Percentiles rank a stretch among this genome's conserved stretches.
These are phyloP conservation scores for Thraustotheca clavata DNA, from an alignment of 352 stramenopile genomes.

Conservation along the genomic window DNA sequence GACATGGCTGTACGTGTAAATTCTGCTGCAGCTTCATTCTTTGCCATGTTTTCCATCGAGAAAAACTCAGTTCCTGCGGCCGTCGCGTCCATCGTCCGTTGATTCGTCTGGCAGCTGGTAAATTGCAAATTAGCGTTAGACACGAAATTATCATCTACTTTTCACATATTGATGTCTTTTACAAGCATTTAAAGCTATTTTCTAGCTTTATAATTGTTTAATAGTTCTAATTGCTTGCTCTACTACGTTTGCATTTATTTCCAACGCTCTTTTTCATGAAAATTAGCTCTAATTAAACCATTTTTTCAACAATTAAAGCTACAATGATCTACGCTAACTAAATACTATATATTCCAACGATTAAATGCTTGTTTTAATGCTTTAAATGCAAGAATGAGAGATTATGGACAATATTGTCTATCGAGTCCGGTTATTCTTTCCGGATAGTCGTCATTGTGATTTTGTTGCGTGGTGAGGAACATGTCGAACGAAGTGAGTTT, in stretches of 20 bases:
- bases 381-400: too few species aligned
- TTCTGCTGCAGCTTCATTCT: constrained; percentile 68
- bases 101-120: too few species aligned
- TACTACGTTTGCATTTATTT: too few species aligned
- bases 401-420: too few species aligned
- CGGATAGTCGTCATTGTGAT: not conserved
- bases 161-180: not conserved
- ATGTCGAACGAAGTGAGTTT: constrained; percentile 55
- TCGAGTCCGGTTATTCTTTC: not conserved
- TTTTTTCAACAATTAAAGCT: too few species aligned
- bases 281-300: too few species aligned
- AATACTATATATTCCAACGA: too few species aligned
- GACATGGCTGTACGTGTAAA: constrained; percentile 80
- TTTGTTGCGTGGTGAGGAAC: not conserved
- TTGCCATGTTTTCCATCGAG: constrained; percentile 81
- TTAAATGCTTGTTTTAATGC: too few species aligned
- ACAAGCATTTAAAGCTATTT: not conserved
- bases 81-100: constrained; percentile 37
- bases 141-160: not conserved
- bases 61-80: constrained; percentile 79
- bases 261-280: too few species aligned
- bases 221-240: too few species aligned
- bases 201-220: too few species aligned
- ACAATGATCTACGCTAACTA: too few species aligned
- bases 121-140: not conserved